Evolutionary conservation across 1,284 basidiomycete species (phyloP), one percentile per base, ranked within the genome.

Genomic region (Termitomyces sp.): DNA sequence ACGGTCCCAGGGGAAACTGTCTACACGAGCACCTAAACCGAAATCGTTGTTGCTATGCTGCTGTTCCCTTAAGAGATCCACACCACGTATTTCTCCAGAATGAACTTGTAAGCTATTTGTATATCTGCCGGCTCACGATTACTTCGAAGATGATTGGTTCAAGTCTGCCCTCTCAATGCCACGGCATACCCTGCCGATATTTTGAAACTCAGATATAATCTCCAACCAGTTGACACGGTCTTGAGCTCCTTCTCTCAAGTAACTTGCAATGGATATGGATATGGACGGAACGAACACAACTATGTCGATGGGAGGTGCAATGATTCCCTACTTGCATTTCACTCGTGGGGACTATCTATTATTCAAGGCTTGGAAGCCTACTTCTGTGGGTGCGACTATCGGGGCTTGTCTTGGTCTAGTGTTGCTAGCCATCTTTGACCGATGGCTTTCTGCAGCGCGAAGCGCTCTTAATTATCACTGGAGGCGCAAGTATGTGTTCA

Each of bases 381-480:
- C 72, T 0, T 83, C 84, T 0, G 60, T 73, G 10, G 88, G 86
- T 28, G 83, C 85, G 0, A 78, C 90, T 26, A 80, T 79, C 14
- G 90, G 87, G 2, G 87, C 88, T 41, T 88, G 83, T 64, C 75
- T 93, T 53, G 84, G 77, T 0, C 72, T 93, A 19, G 74, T 86
- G 60, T 41, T 83, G 21, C 69, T 93, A 28, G 81, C 81, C 6
- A 64, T 91, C 5, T 68, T 88, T 33, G 88, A 91, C 52, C 74
- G 90, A 53, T 83, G 79, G 69, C 64, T 92, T 35, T 68, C 78
- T 11, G 83, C 81, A 0, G 70, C 77, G 53, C 75, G 85, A 24
- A 68, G 74, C 18, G 65, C 73, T 9, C 71, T 80, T 51, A 78
- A 84, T 57, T 65, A 64, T 1, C 71, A 75, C 30, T 92, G 89